These are phyloP conservation scores for Meredithiella fracta DNA, from an alignment of 2,329 filamentous ascomycete genomes.

Conservation along the genomic window DNA sequence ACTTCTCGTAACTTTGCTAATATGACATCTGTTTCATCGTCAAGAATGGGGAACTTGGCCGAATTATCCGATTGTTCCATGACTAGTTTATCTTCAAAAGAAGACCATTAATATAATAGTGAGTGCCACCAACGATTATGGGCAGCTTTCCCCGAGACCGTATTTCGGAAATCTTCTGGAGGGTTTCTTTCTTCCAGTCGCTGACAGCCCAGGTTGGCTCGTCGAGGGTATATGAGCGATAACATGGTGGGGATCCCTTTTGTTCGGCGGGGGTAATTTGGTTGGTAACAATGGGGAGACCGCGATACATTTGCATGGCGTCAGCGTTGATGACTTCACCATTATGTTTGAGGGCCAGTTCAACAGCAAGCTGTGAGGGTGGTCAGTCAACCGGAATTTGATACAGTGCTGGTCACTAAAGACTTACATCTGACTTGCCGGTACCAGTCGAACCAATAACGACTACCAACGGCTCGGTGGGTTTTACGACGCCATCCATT, in stretches of 20 bases:
- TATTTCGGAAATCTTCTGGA: constrained; percentile 59
- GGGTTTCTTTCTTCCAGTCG: constrained; percentile 55
- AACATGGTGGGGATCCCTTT: constrained; percentile 67
- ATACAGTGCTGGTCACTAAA: background rate
- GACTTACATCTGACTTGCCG: constrained; percentile 68
- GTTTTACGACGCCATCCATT: constrained; percentile 18
- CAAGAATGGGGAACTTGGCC: constrained; percentile 47
- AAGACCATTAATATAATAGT: constrained; percentile 85
- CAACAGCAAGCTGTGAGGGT: constrained; percentile 60
- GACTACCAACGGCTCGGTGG: constrained; percentile 50
- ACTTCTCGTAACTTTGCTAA: constrained; percentile 57
- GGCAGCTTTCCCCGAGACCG: constrained; percentile 62
- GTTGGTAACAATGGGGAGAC: constrained; percentile 88
- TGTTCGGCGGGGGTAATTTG: constrained; percentile 65
- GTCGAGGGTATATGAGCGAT: constrained; percentile 61
- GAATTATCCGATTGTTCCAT: constrained; percentile 24
- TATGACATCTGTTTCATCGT: constrained; percentile 54
- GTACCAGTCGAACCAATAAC: constrained; percentile 84
- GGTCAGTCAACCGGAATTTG: too few species aligned
- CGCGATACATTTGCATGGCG: constrained; percentile 93
- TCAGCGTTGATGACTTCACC: constrained; percentile 95
- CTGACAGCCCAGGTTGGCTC: constrained; percentile 73
- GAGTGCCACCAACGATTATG: constrained; percentile 83
- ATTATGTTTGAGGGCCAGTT: constrained; percentile 65
- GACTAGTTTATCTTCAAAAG: constrained; percentile 56